Conservation (phyloP, 225 moss, liverwort and hornwort species). For the Ulota crispa region DNA sequence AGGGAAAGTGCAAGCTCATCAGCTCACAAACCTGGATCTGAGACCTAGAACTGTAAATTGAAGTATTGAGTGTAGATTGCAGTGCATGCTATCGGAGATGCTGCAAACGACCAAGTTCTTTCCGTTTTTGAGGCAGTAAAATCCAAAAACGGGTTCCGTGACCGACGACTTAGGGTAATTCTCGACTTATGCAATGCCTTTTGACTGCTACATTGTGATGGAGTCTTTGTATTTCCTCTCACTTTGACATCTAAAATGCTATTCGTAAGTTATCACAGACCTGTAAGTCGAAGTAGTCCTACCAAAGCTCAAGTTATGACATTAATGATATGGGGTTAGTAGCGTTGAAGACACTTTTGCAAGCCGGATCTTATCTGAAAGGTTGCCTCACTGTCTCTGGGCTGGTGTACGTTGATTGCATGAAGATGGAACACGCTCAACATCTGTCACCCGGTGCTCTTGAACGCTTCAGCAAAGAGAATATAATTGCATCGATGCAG, state of each 20-base stretch:
- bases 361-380: conserved; percentile 3
- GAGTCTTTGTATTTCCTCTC: not conserved
- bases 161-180: conserved; percentile 78
- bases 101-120: conserved; percentile 80
- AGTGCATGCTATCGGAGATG: conserved; percentile 90
- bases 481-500: conserved; percentile 85
- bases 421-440: conserved; percentile 86
- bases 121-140: conserved; percentile 62
- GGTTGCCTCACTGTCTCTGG: conserved; percentile 18
- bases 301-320: not conserved
- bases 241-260: not conserved
- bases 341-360: conserved; percentile 6
- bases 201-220: conserved; percentile 16
- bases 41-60: conserved; percentile 10
- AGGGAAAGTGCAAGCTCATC: not conserved
- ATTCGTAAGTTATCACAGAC: not conserved
- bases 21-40: conserved; percentile 1
- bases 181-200: not conserved
- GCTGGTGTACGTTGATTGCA: conserved; percentile 25
- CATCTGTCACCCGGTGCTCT: conserved; percentile 73
- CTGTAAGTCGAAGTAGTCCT: no score
- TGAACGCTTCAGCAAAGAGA: conserved; percentile 60
- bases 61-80: conserved; percentile 59
- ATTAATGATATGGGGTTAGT: conserved; percentile 6
- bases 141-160: conserved; percentile 73